Percentiles rank a stretch among this genome's conserved stretches.
Evolutionary conservation across 257 asterid genomes (phyloP).

Genomic region (Prunella vulgaris): DNA sequence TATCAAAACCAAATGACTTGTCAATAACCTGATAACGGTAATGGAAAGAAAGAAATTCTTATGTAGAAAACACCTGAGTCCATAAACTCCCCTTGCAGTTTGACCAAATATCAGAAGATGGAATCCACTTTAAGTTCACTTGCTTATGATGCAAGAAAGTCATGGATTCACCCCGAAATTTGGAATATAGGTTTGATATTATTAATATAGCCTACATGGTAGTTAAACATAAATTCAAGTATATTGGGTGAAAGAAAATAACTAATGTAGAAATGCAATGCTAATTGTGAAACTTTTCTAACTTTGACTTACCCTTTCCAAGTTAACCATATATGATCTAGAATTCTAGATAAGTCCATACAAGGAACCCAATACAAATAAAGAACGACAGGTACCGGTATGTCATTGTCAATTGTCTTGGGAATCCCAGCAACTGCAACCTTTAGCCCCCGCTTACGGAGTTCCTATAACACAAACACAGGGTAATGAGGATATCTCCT

Average conservation of each 20-base stretch:
- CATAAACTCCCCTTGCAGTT: not conserved
- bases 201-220: not conserved
- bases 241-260: not conserved
- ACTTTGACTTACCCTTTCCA: slow-evolving; percentile 8
- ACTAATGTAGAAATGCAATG: not conserved
- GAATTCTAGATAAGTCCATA: slow-evolving; percentile 9
- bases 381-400: slow-evolving; percentile 55
- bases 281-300: not conserved
- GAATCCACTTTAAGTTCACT: slow-evolving; percentile 1
- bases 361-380: not conserved
- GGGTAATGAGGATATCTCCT: slow-evolving; percentile 6
- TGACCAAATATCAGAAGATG: not conserved
- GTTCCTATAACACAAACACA: slow-evolving; percentile 51
- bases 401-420: slow-evolving; percentile 93
- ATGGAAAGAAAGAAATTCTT: slow-evolving; percentile 2
- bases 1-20: slow-evolving; percentile 72
- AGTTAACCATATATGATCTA: slow-evolving; percentile 11
- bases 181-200: slow-evolving; percentile 8
- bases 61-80: not conserved
- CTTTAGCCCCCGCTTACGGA: slow-evolving; percentile 77
- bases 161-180: slow-evolving; percentile 7
- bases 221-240: not conserved
- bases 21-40: slow-evolving; percentile 57
- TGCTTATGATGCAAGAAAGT: slow-evolving; percentile 3
- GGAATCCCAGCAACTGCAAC: slow-evolving; percentile 88